Evolutionary conservation across 108 stramenopile genomes (phyloP).

Genomic region (Discostella pseudostelligera): DNA sequence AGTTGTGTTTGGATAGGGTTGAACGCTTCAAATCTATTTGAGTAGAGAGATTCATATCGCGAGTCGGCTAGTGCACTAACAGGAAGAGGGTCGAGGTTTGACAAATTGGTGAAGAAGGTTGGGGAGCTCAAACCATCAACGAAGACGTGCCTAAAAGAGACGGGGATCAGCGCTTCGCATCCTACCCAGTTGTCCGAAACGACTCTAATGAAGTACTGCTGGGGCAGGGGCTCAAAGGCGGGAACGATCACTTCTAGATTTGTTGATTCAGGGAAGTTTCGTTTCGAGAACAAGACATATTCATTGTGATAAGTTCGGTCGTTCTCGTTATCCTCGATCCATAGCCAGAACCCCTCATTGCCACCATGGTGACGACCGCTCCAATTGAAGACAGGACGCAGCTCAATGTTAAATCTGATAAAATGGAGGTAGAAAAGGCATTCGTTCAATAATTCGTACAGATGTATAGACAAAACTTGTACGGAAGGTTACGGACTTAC

Average conservation of each 20-base stretch:
- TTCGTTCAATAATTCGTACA: background rate
- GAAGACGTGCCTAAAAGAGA: slow-evolving; percentile 80
- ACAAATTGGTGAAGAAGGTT: slow-evolving; percentile 77
- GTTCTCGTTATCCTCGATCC: slow-evolving; percentile 93
- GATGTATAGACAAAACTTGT: too few species aligned
- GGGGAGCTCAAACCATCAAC: slow-evolving; percentile 71
- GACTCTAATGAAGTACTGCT: slow-evolving; percentile 89
- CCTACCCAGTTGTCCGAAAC: slow-evolving; percentile 95
- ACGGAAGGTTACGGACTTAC: background rate
- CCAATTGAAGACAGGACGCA: slow-evolving; percentile 90
- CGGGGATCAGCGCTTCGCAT: slow-evolving; percentile 78
- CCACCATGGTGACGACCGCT: slow-evolving; percentile 79
- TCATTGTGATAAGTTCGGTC: slow-evolving; percentile 86
- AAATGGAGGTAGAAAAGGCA: slow-evolving; percentile 22
- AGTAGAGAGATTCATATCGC: slow-evolving; percentile 85
- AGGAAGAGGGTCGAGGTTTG: slow-evolving; percentile 93
- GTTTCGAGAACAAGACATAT: slow-evolving; percentile 66
- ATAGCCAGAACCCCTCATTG: slow-evolving; percentile 90
- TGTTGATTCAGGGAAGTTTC: slow-evolving; percentile 66
- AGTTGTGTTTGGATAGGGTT: slow-evolving; percentile 94
- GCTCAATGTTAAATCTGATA: slow-evolving; percentile 57
- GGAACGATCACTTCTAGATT: slow-evolving; percentile 90
- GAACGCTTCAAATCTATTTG: slow-evolving; percentile 85
- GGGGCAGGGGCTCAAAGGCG: slow-evolving; percentile 81
- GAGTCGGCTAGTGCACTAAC: slow-evolving; percentile 79